Conservation (phyloP, 2,329 filamentous ascomycete species). For the Fusarium brachygibbosum region DNA sequence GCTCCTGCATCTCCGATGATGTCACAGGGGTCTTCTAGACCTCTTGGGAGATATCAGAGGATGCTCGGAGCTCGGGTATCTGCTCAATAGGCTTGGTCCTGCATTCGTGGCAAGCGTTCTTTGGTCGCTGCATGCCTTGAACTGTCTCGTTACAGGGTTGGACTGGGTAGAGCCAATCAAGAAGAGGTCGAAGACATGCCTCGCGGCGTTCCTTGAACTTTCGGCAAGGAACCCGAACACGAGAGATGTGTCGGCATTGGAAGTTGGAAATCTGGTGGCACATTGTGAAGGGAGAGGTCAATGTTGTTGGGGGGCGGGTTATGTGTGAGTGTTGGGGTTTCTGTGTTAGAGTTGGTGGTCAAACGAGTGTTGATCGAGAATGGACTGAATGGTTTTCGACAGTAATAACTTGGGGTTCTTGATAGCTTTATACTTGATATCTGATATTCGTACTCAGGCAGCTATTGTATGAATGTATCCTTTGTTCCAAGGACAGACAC, state of each 20-base stretch:
- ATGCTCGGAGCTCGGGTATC: neutral
- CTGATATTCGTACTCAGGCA: neutral
- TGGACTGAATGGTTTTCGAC: neutral
- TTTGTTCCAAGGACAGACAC: constrained; percentile 11
- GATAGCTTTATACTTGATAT: constrained; percentile 1
- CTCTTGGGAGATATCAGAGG: neutral
- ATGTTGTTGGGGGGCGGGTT: neutral
- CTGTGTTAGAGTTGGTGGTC: neutral
- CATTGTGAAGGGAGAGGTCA: constrained; percentile 21
- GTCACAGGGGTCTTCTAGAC: neutral
- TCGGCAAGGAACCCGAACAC: constrained; percentile 18
- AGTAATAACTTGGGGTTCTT: neutral
- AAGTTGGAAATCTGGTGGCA: constrained; percentile 42
- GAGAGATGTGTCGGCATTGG: constrained; percentile 42
- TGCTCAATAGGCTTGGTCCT: neutral
- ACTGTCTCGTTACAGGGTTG: constrained; percentile 5
- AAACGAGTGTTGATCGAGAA: neutral
- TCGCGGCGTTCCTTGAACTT: constrained; percentile 2
- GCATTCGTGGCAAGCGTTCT: constrained; percentile 20
- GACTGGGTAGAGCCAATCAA: constrained; percentile 14
- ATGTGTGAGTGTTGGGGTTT: neutral
- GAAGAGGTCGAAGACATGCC: constrained; percentile 5
- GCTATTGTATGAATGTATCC: neutral
- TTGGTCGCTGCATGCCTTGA: neutral
- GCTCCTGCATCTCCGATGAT: neutral